Evolutionary conservation across 805 yeast species (phyloP).

Genomic region (Cyberlindnera xishuangbannaensis): DNA sequence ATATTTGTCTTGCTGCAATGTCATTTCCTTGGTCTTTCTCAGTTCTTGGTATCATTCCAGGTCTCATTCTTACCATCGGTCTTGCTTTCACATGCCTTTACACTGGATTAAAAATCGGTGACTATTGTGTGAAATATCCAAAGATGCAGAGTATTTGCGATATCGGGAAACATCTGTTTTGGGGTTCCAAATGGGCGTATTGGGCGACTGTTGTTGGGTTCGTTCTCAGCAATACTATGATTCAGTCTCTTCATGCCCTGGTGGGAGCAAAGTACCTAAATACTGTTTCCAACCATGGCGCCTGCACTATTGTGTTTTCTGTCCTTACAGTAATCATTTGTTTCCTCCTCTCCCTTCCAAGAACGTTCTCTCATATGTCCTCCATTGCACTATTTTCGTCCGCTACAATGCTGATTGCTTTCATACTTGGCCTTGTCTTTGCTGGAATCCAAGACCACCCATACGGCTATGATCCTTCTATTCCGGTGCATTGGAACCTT

Average conservation of each 20-base stretch:
- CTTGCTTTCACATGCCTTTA: slow-evolving; percentile 44
- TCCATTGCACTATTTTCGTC: slow-evolving; percentile 46
- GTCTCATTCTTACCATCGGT: slow-evolving; percentile 44
- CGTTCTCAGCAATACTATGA: slow-evolving; percentile 45
- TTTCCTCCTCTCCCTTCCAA: slow-evolving; percentile 44
- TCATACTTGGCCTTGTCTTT: slow-evolving; percentile 43
- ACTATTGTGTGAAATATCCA: slow-evolving; percentile 48
- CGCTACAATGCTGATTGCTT: slow-evolving; percentile 48
- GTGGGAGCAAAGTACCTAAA: slow-evolving; percentile 53
- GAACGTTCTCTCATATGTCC: slow-evolving; percentile 49
- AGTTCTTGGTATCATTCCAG: slow-evolving; percentile 51
- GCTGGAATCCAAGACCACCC: slow-evolving; percentile 51
- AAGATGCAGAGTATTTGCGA: slow-evolving; percentile 47
- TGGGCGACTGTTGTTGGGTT: slow-evolving; percentile 49
- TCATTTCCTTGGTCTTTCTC: slow-evolving; percentile 60
- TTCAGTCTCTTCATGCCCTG: slow-evolving; percentile 51
- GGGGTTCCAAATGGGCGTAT: slow-evolving; percentile 46
- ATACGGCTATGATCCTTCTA: slow-evolving; percentile 29
- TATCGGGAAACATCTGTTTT: slow-evolving; percentile 49
- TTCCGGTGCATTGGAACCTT: slow-evolving; percentile 36
- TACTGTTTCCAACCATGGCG: slow-evolving; percentile 43
- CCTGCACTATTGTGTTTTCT: slow-evolving; percentile 46
- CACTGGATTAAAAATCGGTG: slow-evolving; percentile 47
- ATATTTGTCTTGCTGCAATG: slow-evolving; percentile 54
- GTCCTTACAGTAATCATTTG: slow-evolving; percentile 45